Base-by-base conservation (phyloP, 257 asterid genomes). In the Fraxinus quadrangulata region DNA sequence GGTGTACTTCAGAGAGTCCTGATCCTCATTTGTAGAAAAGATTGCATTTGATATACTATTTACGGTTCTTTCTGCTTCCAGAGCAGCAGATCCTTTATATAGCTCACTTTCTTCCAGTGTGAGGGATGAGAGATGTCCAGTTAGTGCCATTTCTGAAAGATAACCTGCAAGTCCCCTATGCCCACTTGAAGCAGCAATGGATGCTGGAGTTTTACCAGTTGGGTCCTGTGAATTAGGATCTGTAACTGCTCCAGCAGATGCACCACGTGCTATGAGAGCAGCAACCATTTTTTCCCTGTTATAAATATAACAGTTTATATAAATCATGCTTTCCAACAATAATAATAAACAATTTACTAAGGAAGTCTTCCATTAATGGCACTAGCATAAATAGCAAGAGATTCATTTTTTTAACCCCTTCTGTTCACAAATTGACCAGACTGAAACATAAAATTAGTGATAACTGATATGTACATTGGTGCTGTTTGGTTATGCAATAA, bases 151-250 rank as follows among this genome's bases (percentile, higher is more conserved):
- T 86, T 96, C 99, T 39, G 99, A 93, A 36, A 96, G 97, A 79
- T 93, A 96, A 54, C 97, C 98, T n/a, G 99, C 99, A 47, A 96
- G 97, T 83, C 97, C 98, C 74, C 61, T 90, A 87, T 93, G 95
- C 63, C 97, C 97, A 23, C 71, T 86, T 67, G 84, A 51, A 47
- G 92, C 89, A 76, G 99, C 99, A 77, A 96, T 74, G 17, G 88
- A 84, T 78, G 97, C 97, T 0, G 99, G 90, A 61, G 96, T 92
- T 91, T 91, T 85, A 74, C 99, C 99, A 37, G 78, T 87, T 49
- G 84, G 96, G 79, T 96, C 94, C 77, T 85, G 85, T 70, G 93
- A 42, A 74, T 77, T 93, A 83, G 99, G 97, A 78, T 96, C 98
- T 42, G 98, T 96, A 76, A 96, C 95, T 74, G 97, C 97, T 75